These are phyloP conservation scores for Osmozyma mogii DNA, from an alignment of 805 yeast genomes.

Conservation along the genomic window DNA sequence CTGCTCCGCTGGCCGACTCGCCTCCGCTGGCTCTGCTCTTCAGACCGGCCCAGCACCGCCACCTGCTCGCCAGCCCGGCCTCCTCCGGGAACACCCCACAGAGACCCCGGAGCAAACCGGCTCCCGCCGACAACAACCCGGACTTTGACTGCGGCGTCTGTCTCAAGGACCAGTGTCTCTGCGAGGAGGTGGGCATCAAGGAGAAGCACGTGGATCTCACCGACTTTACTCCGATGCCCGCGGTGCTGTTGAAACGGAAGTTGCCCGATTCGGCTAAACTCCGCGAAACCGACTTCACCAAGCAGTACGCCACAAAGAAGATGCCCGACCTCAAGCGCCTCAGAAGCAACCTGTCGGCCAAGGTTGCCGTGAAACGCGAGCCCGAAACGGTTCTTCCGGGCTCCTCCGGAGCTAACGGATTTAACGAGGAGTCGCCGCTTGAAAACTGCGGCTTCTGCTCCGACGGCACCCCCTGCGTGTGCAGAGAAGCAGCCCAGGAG, in stretches of 20 bases:
- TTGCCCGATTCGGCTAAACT: slow-evolving; percentile 8
- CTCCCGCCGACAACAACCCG: slow-evolving; percentile 6
- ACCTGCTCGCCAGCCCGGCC: slow-evolving; percentile 3
- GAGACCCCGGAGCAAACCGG: slow-evolving; percentile 5
- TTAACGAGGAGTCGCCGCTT: slow-evolving; percentile 41
- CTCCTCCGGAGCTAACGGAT: slow-evolving; percentile 11
- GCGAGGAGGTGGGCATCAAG: slow-evolving; percentile 46
- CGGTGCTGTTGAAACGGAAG: slow-evolving; percentile 47
- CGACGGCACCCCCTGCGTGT: slow-evolving; percentile 86
- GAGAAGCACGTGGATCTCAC: slow-evolving; percentile 23
- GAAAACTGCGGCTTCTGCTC: slow-evolving; percentile 93
- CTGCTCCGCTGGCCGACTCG: slow-evolving; percentile 44
- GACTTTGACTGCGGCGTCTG: slow-evolving; percentile 59
- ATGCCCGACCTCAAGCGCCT: slow-evolving; percentile 32
- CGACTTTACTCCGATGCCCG: slow-evolving; percentile 51
- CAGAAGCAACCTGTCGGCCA: slow-evolving; percentile 8
- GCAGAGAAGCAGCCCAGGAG: slow-evolving; percentile 67
- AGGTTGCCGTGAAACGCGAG: slow-evolving; percentile 5
- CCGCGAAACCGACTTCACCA: slow-evolving; percentile 51
- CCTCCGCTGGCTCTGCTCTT: slow-evolving; percentile 23
- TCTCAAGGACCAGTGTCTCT: slow-evolving; percentile 58
- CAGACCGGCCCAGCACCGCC: slow-evolving; percentile 5
- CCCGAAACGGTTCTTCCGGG: too few species aligned
- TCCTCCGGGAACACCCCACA: slow-evolving; percentile 3
- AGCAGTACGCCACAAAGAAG: slow-evolving; percentile 25